These are phyloP conservation scores for Theileria equi DNA, from an alignment of 169 alveolate species.

Conservation along the genomic window DNA sequence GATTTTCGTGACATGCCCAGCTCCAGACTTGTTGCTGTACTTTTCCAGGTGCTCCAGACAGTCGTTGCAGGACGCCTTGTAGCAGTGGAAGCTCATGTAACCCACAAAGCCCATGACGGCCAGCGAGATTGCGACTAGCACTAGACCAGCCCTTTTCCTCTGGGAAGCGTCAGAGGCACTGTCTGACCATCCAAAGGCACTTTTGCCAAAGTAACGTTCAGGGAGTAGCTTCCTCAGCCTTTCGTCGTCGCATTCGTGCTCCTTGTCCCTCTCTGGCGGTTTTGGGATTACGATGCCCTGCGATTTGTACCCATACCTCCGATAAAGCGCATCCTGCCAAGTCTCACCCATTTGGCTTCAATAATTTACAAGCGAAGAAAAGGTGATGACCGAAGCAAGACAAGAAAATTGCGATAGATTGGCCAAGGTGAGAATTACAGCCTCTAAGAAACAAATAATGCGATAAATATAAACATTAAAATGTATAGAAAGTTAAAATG, in stretches of 20 bases:
- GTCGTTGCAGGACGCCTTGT: conserved; percentile 53
- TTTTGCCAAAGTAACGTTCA: conserved; percentile 8
- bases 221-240: conserved; percentile 17
- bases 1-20: neutral
- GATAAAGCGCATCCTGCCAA: conserved; percentile 10
- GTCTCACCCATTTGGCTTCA: neutral
- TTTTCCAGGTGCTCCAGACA: conserved; percentile 22
- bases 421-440: neutral
- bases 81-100: conserved; percentile 60
- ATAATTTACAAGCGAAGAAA: neutral
- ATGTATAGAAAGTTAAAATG: neutral
- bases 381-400: neutral
- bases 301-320: conserved; percentile 9
- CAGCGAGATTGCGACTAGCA: neutral
- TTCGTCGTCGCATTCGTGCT: conserved; percentile 15
- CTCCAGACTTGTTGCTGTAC: neutral
- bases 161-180: neutral
- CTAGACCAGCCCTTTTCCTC: conserved; percentile 7
- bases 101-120: neutral
- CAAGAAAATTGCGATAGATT: neutral
- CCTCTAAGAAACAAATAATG: neutral
- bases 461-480: neutral
- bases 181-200: neutral
- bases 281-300: neutral
- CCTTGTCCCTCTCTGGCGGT: conserved; percentile 8